phyloP scores from a whole-genome alignment of 331 rosid species.

The Prunus yedoensis region DNA sequence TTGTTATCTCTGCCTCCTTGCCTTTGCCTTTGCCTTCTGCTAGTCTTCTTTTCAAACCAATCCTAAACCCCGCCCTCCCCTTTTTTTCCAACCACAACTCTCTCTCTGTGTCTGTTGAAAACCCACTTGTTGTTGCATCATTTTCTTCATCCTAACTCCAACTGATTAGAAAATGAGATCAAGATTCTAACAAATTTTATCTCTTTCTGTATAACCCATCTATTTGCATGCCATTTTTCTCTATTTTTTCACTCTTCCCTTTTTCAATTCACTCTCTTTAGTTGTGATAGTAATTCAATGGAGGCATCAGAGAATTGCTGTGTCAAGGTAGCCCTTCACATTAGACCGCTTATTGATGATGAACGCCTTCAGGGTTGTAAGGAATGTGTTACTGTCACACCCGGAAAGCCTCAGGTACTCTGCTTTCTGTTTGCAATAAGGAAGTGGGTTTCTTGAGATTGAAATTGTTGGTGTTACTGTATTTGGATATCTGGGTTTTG shows the following conservation, averaged over 20 bases:
- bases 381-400: constrained; percentile 61
- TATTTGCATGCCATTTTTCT: not conserved
- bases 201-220: not conserved
- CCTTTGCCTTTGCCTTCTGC: not conserved
- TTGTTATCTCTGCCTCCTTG: no score
- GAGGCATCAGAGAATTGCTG: constrained; percentile 63
- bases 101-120: not conserved
- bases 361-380: constrained; percentile 70
- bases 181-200: constrained; percentile 5
- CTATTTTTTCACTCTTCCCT: not conserved
- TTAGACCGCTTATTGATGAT: constrained; percentile 78
- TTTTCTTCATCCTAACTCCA: constrained; percentile 42
- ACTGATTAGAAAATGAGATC: constrained; percentile 21
- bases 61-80: constrained; percentile 19
- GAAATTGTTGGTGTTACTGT: not conserved
- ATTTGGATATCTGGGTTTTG: constrained; percentile 13
- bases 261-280: not conserved
- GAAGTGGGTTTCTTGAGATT: constrained; percentile 16
- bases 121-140: constrained; percentile 34
- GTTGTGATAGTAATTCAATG: constrained; percentile 24
- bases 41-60: constrained; percentile 21
- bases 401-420: constrained; percentile 67
- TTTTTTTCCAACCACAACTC: constrained; percentile 38
- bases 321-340: constrained; percentile 80
- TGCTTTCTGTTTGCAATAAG: not conserved